phyloP scores from a whole-genome alignment of 768 basidiomycete genomes.

The Psilocybe cubensis region DNA sequence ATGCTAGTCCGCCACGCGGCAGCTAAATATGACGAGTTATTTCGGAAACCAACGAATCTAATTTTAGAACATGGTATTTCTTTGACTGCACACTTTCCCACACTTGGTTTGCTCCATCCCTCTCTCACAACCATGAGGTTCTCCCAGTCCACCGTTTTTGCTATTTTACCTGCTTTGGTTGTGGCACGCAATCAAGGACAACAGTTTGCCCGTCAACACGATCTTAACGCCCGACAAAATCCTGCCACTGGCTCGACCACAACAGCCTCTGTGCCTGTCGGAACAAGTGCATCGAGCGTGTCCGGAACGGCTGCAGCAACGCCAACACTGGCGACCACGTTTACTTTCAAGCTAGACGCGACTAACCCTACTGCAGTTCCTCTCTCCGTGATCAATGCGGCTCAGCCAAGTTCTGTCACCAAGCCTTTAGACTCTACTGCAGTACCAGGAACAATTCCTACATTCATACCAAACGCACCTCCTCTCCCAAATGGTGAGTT shows the following conservation, averaged over 20 bases:
- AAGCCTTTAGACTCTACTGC: constrained; percentile 48
- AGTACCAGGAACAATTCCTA: constrained; percentile 53
- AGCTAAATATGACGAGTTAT: constrained; percentile 10
- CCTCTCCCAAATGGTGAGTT: constrained; percentile 56
- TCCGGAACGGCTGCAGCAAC: neutral
- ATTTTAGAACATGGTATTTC: constrained; percentile 6
- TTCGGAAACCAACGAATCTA: constrained; percentile 2
- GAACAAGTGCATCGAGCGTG: neutral
- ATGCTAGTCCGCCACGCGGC: constrained; percentile 3
- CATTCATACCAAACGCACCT: constrained; percentile 59
- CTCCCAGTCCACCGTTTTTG: constrained; percentile 30
- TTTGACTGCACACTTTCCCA: constrained; percentile 11
- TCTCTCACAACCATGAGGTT: constrained; percentile 38
- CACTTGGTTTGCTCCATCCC: constrained; percentile 19
- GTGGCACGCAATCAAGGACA: constrained; percentile 36
- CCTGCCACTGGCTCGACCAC: constrained; percentile 5
- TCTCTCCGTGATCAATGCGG: constrained; percentile 49
- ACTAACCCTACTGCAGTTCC: constrained; percentile 68
- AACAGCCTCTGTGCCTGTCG: neutral
- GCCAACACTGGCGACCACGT: neutral
- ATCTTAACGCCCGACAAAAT: constrained; percentile 29
- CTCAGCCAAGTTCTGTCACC: constrained; percentile 45
- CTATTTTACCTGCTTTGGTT: constrained; percentile 44
- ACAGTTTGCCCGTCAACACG: constrained; percentile 22
- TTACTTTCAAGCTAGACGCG: constrained; percentile 43